phyloP scores from a whole-genome alignment of 2,329 filamentous ascomycete species.

The Xylariaceae sp. region DNA sequence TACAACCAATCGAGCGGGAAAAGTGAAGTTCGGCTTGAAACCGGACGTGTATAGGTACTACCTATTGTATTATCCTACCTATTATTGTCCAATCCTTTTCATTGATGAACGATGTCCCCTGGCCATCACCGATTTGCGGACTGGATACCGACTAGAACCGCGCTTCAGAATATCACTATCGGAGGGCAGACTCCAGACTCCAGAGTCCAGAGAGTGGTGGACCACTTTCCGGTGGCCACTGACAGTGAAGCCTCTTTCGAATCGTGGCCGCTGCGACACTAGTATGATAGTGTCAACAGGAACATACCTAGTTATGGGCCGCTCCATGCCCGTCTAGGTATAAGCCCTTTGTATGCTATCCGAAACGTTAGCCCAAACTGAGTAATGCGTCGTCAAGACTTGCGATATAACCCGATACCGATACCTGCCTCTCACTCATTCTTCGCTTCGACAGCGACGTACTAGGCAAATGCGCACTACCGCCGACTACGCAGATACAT shows the following conservation, averaged over 20 bases:
- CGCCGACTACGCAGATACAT: neutral
- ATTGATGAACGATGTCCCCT: neutral
- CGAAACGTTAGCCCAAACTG: neutral
- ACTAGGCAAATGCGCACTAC: no score
- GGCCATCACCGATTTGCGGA: neutral
- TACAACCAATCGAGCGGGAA: conserved; percentile 5
- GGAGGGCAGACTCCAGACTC: no score
- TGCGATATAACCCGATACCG: neutral
- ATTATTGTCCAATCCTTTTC: neutral
- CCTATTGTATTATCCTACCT: neutral
- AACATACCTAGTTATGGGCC: neutral
- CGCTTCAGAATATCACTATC: no score
- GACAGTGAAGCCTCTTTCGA: no score
- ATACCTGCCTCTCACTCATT: neutral
- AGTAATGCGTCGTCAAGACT: neutral
- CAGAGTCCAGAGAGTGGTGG: no score
- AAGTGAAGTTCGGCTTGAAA: neutral
- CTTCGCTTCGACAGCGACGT: no score
- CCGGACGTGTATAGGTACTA: conserved; percentile 6
- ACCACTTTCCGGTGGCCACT: no score
- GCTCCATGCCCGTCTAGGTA: neutral
- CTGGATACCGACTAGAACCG: neutral
- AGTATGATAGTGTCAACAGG: neutral
- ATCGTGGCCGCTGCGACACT: neutral
- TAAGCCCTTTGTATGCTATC: neutral